Base-by-base conservation (phyloP, 2,329 filamentous ascomycete species). In the Nannizziopsis arthrosporioides region DNA sequence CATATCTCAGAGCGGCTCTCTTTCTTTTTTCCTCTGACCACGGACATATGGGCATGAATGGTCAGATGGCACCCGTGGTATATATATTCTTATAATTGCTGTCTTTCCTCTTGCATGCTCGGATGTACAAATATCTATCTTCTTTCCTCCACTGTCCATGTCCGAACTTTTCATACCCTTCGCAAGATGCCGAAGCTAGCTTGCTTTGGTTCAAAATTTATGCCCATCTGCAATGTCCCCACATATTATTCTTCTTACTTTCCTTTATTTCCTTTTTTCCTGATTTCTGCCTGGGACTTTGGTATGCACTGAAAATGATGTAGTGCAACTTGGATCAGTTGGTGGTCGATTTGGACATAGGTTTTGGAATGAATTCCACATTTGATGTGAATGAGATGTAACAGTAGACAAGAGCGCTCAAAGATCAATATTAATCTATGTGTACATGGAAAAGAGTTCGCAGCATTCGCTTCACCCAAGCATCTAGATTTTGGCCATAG, bases 31-130 rank as follows among this genome's bases (percentile, higher is more conserved):
- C 32, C 14, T 32, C 18, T 37, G 22, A 46, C 38, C 39, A 27
- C 32, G 34, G 17, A 40, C 19, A 32, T 30, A 32, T 34, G 44
- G 44, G 36, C 44, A 46, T 46, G 36, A 14, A 46, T 45, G 34
- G n/a, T 27, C 35, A 37, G 19, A 34, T 40, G 34, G 2, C 34
- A 17, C 19, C 15, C 9, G 22, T 22, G 36, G 44, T 40, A 46
- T 36, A 40, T 46, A 45, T 39, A 32, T 38, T 40, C 18, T 46
- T 46, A 40, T 38, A 38, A 31, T 31, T 48, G 35, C 36, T 27
- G 10, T 42, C 15, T 42, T 22, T 10, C 7, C 30, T 42, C 35
- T 42, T 48, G 17, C 12, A 14, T 11, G 39, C 38, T 18, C n/a
- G 15, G 38, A 42, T 48, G 45, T 30, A 48, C 36, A 46, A 46